phyloP scores from a whole-genome alignment of 345 rosid genomes.

The Pistacia integerrima region DNA sequence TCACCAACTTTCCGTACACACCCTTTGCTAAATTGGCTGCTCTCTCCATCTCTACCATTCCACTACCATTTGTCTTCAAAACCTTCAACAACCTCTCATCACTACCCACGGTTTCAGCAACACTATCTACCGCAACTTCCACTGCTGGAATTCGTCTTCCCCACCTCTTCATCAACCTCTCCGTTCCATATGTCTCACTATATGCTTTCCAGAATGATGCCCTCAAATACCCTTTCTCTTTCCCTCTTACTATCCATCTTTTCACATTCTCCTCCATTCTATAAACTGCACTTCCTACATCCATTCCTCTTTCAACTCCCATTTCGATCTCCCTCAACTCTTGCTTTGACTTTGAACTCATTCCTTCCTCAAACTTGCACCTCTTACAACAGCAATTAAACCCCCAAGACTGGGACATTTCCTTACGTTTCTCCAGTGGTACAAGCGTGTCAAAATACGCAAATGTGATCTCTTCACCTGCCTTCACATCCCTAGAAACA shows the following conservation, averaged over 20 bases:
- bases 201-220: slow-evolving; percentile 82
- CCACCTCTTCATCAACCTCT: slow-evolving; percentile 63
- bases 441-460: slow-evolving; percentile 68
- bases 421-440: slow-evolving; percentile 53
- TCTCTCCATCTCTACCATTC: slow-evolving; percentile 53
- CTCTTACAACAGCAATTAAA: slow-evolving; percentile 67
- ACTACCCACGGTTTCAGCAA: slow-evolving; percentile 57
- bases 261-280: slow-evolving; percentile 77
- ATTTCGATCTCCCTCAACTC: slow-evolving; percentile 57
- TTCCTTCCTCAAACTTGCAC: slow-evolving; percentile 62
- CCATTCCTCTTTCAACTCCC: slow-evolving; percentile 61
- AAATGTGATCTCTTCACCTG: slow-evolving; percentile 78
- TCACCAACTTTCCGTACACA: slow-evolving; percentile 68
- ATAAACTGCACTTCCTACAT: slow-evolving; percentile 50
- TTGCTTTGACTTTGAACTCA: slow-evolving; percentile 44
- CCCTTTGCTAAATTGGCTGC: slow-evolving; percentile 59
- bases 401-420: slow-evolving; percentile 74
- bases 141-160: slow-evolving; percentile 62
- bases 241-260: slow-evolving; percentile 69
- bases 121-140: slow-evolving; percentile 56
- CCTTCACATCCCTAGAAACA: slow-evolving; percentile 77
- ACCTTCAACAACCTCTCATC: slow-evolving; percentile 68
- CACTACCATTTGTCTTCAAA: slow-evolving; percentile 43
- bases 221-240: slow-evolving; percentile 71
- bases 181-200: slow-evolving; percentile 50